phyloP scores from a whole-genome alignment of 202 grass and related monocot genomes.

The Zoysia matrella region DNA sequence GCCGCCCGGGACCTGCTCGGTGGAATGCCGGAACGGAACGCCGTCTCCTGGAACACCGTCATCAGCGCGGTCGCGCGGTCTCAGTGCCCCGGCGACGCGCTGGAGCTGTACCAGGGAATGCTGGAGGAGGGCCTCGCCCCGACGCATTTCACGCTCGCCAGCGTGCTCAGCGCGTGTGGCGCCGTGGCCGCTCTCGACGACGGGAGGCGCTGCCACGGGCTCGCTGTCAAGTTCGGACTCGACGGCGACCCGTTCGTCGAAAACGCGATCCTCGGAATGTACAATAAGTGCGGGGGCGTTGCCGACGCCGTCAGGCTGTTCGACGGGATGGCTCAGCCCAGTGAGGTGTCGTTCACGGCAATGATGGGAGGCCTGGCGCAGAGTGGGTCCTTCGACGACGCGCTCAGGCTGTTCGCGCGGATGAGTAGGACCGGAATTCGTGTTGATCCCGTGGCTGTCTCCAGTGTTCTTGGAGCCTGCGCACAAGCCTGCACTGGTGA shows the following conservation, averaged over 20 bases:
- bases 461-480: constrained; percentile 70
- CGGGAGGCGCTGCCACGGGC: constrained; percentile 70
- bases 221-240: constrained; percentile 67
- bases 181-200: constrained; percentile 46
- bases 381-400: constrained; percentile 53
- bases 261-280: constrained; percentile 80
- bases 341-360: constrained; percentile 87
- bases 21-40: constrained; percentile 69
- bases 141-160: constrained; percentile 82
- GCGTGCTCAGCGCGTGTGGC: constrained; percentile 79
- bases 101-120: constrained; percentile 66
- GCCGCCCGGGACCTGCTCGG: constrained; percentile 66
- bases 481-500: constrained; percentile 52
- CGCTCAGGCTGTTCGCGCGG: constrained; percentile 68
- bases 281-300: constrained; percentile 59
- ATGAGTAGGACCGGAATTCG: constrained; percentile 63
- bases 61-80: constrained; percentile 61
- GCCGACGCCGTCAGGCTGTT: constrained; percentile 59
- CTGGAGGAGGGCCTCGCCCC: constrained; percentile 56
- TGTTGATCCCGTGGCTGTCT: constrained; percentile 72
- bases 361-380: constrained; percentile 82
- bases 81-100: constrained; percentile 43
- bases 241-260: constrained; percentile 68
- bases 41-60: constrained; percentile 84
- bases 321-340: constrained; percentile 57